Evolutionary conservation across 2,329 filamentous ascomycete genomes (phyloP), one percentile per base, ranked within the genome.

Genomic region (Aureobasidium uvarum): DNA sequence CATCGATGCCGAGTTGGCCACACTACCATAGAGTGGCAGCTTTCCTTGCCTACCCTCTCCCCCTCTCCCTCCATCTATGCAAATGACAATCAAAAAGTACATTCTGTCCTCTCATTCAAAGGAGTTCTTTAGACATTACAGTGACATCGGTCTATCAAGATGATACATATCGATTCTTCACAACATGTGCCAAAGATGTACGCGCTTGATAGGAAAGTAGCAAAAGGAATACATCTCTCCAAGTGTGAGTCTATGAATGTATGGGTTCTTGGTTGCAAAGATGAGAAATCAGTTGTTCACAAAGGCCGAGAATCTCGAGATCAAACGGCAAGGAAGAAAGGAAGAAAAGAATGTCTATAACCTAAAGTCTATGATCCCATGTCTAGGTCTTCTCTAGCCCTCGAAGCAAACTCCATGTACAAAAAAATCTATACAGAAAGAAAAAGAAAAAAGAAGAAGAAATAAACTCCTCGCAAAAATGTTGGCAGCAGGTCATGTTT

Each of bases 1-100:
- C 54, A 79, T 96, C 70, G 86, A 88, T 67, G 78, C 64, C 38
- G 67, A 66, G 20, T 25, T 68, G 43, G 45, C 56, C 85, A 2
- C 86, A 88, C 69, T 90, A 31, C 63, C 63, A 58, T 65, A 36
- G 48, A 31, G 45, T 25, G 45, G 45, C 16, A 28, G 16, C 14
- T 14, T 6, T 25, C 25, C 25, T 31, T 51, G 8, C 14, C 25
- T 16, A 4, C 18, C 18, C 6, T 33, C 4, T n/a, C 25, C 7
- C 23, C 14, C 5, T 18, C 4, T 16, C 23, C 48, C 6, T n/a
- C 18, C 48, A 28, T 18, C 46, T 28, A 31, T 31, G 43, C 43
- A 46, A 46, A 46, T 46, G 33, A 54, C 33, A 54, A 38, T n/a
- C n/a, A 39, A 56, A 56, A 41, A 41, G 52, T 39, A 56, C 20